phyloP scores from a whole-genome alignment of 2,329 filamentous ascomycete genomes.

The Ceratocystis harringtonii region DNA sequence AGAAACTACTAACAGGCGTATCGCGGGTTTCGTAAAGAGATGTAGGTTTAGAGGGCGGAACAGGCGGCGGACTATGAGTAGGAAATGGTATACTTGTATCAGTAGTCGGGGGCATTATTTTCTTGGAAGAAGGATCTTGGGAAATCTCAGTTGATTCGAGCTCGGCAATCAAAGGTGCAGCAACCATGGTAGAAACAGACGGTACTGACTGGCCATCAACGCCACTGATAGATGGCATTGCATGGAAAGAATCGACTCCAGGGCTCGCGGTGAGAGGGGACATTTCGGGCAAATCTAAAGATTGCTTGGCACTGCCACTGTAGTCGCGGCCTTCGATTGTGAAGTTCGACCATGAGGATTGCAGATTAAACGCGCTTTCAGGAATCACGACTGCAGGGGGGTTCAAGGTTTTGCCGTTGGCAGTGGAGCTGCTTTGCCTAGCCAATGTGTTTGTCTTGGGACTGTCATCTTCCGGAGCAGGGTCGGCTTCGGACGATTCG shows the following conservation, averaged over 20 bases:
- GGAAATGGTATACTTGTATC: slow-evolving; percentile 25
- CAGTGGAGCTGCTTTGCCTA: slow-evolving; percentile 22
- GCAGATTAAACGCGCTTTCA: slow-evolving; percentile 36
- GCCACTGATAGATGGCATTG: neutral
- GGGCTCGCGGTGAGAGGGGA: slow-evolving; percentile 17
- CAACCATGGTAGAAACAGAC: neutral
- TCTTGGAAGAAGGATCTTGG: neutral
- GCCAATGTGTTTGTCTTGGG: neutral
- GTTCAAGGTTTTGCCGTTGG: slow-evolving; percentile 31
- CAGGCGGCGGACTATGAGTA: slow-evolving; percentile 36
- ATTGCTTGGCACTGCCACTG: slow-evolving; percentile 11
- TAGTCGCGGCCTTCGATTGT: slow-evolving; percentile 38
- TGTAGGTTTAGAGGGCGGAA: slow-evolving; percentile 26
- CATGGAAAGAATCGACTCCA: neutral
- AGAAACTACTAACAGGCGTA: slow-evolving; percentile 16
- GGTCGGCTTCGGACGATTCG: slow-evolving; percentile 27
- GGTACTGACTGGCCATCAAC: neutral
- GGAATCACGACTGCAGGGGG: slow-evolving; percentile 32
- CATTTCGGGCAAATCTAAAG: slow-evolving; percentile 14
- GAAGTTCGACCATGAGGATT: slow-evolving; percentile 46
- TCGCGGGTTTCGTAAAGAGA: slow-evolving; percentile 13
- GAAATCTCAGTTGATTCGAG: neutral
- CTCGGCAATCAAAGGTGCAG: neutral
- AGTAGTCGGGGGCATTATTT: neutral
- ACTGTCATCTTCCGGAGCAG: slow-evolving; percentile 20